These are phyloP conservation scores for Lecanicillium sp. DNA, from an alignment of 2,329 filamentous ascomycete genomes.

Conservation along the genomic window DNA sequence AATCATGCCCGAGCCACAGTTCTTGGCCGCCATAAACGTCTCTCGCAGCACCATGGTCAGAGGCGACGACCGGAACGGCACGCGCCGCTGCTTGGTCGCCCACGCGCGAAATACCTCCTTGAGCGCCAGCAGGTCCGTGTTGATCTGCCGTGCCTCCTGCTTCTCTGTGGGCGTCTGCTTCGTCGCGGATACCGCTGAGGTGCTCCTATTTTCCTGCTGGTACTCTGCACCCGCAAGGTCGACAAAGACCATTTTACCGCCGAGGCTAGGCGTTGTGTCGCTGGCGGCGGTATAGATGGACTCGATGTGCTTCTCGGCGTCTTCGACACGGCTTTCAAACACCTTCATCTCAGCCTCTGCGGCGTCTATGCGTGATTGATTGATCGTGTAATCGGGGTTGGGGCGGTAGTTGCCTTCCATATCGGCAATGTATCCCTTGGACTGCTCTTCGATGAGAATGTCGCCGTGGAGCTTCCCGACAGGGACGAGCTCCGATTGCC, in stretches of 20 bases:
- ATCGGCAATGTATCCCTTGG: conserved; percentile 18
- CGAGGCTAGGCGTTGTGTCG: conserved; percentile 20
- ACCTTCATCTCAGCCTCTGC: conserved; percentile 28
- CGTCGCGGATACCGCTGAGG: conserved; percentile 1
- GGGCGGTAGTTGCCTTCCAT: conserved; percentile 23
- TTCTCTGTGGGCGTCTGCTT: conserved; percentile 29
- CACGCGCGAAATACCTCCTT: conserved; percentile 39
- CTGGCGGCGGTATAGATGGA: conserved; percentile 14
- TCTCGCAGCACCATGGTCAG: conserved; percentile 34
- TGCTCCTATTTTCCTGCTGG: conserved; percentile 23
- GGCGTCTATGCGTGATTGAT: conserved; percentile 30
- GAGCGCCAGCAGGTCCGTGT: conserved; percentile 33
- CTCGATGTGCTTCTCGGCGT: conserved; percentile 24
- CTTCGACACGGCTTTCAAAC: conserved; percentile 23
- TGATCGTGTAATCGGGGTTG: conserved; percentile 24
- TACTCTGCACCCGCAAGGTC: conserved; percentile 38
- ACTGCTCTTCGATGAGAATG: conserved; percentile 10
- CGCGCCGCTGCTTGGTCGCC: conserved; percentile 21
- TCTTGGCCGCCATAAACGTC: conserved; percentile 20
- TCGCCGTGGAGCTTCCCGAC: conserved; percentile 20
- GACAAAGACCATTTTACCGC: conserved; percentile 35
- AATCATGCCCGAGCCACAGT: conserved; percentile 12
- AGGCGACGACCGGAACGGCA: conserved; percentile 32
- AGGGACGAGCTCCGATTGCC: conserved; percentile 35
- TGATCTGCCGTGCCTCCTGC: conserved; percentile 34